Evolutionary conservation across 2,329 filamentous ascomycete genomes (phyloP).

Genomic region (Penicillium sp.): DNA sequence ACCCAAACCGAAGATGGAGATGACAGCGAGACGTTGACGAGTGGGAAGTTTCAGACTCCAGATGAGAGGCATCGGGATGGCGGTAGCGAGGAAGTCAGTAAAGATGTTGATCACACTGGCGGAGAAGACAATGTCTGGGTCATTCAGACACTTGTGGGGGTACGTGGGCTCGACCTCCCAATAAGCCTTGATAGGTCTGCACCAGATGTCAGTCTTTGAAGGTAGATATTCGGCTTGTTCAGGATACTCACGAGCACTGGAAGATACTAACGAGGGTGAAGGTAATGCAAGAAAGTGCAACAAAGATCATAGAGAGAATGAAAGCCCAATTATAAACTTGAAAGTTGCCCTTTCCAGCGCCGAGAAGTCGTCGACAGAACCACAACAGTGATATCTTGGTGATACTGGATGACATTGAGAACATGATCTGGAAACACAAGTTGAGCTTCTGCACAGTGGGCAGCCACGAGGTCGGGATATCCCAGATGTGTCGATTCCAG

Average conservation of each 20-base stretch:
- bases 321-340: conserved; percentile 25
- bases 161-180: conserved; percentile 31
- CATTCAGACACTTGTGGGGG: conserved; percentile 29
- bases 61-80: conserved; percentile 41
- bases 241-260: conserved; percentile 41
- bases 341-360: conserved; percentile 29
- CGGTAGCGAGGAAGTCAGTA: conserved; percentile 36
- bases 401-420: conserved; percentile 33
- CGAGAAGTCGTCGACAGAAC: conserved; percentile 36
- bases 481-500: conserved; percentile 45
- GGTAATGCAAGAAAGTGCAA: conserved; percentile 27
- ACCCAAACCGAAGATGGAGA: conserved; percentile 40
- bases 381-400: conserved; percentile 41
- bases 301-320: conserved; percentile 30
- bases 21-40: conserved; percentile 38
- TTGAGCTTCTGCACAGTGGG: conserved; percentile 35
- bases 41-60: conserved; percentile 39
- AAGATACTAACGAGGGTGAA: conserved; percentile 39
- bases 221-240: background rate
- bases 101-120: conserved; percentile 40
- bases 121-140: conserved; percentile 30
- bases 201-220: conserved; percentile 5
- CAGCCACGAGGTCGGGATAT: conserved; percentile 32
- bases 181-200: conserved; percentile 33
- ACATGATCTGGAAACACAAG: conserved; percentile 38